Conservation (phyloP, 306 rosid species). For the Trifolium pratense region DNA sequence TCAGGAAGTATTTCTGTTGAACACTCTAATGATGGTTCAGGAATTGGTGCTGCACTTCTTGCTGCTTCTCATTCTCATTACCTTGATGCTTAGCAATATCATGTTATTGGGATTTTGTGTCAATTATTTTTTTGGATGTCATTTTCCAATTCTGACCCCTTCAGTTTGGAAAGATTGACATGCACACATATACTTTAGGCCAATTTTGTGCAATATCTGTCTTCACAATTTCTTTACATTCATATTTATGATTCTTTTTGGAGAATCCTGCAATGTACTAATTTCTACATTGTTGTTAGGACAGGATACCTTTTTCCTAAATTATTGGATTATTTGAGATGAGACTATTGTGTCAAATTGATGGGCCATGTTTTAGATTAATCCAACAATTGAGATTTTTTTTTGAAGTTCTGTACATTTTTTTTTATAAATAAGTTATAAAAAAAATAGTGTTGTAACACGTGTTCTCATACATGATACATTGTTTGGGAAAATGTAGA, state of each 20-base stretch:
- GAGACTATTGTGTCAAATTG: slow-evolving; percentile 13
- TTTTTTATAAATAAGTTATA: not conserved
- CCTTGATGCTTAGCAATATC: slow-evolving; percentile 45
- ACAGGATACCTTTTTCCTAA: slow-evolving; percentile 14
- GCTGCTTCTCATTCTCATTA: slow-evolving; percentile 84
- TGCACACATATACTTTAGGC: slow-evolving; percentile 15
- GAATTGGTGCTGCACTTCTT: slow-evolving; percentile 89
- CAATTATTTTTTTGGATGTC: slow-evolving; percentile 34
- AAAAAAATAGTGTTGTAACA: not conserved
- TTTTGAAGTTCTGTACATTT: not conserved
- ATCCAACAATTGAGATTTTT: not conserved
- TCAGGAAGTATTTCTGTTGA: slow-evolving; percentile 52
- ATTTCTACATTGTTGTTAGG: slow-evolving; percentile 28
- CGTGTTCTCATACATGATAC: not conserved
- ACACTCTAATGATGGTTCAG: slow-evolving; percentile 86
- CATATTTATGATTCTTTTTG: slow-evolving; percentile 23
- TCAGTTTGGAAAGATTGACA: slow-evolving; percentile 30
- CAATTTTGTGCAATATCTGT: slow-evolving; percentile 34
- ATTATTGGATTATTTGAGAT: slow-evolving; percentile 32
- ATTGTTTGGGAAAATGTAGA: not conserved
- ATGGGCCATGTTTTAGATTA: slow-evolving; percentile 9
- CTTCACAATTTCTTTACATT: slow-evolving; percentile 21
- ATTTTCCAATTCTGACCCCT: slow-evolving; percentile 25
- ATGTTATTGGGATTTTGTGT: slow-evolving; percentile 28
- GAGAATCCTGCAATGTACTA: slow-evolving; percentile 1